Evolutionary conservation across 345 rosid species (phyloP).

Genomic region (Microcos paniculata): DNA sequence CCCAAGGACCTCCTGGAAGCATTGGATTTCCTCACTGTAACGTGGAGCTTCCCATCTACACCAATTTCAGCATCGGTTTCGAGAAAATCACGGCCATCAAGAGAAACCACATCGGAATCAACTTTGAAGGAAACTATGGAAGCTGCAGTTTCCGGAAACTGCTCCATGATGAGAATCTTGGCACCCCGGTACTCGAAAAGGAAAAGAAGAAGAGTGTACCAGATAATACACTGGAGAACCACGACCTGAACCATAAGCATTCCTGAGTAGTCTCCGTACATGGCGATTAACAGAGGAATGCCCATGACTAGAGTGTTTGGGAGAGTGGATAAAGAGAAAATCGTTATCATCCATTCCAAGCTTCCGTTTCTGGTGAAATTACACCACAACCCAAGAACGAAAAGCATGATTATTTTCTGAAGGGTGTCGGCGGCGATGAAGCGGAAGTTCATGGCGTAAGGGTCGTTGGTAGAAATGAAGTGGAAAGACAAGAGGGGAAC

Average conservation of each 20-base stretch:
- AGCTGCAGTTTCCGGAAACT: slow-evolving; percentile 91
- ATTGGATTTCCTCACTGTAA: slow-evolving; percentile 80
- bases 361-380: slow-evolving; percentile 56
- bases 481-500: slow-evolving; percentile 96
- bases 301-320: slow-evolving; percentile 99
- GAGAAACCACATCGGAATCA: slow-evolving; percentile 83
- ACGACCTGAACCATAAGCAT: slow-evolving; percentile 93
- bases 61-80: slow-evolving; percentile 90
- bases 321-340: slow-evolving; percentile 84
- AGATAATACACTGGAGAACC: slow-evolving; percentile 91
- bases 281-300: slow-evolving; percentile 83
- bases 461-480: slow-evolving; percentile 82
- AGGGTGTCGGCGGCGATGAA: slow-evolving; percentile 94
- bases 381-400: slow-evolving; percentile 61
- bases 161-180: slow-evolving; percentile 81
- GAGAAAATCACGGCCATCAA: slow-evolving; percentile 72
- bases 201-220: slow-evolving; percentile 93
- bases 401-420: slow-evolving; percentile 75
- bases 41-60: slow-evolving; percentile 86
- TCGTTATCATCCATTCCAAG: slow-evolving; percentile 92
- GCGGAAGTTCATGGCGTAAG: slow-evolving; percentile 76
- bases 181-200: slow-evolving; percentile 94
- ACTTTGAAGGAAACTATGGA: slow-evolving; percentile 91
- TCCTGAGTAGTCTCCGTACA: slow-evolving; percentile 73
- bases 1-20: slow-evolving; percentile 73